phyloP scores from a whole-genome alignment of 225 moss, liverwort and hornwort species.

The Bryum argenteum region DNA sequence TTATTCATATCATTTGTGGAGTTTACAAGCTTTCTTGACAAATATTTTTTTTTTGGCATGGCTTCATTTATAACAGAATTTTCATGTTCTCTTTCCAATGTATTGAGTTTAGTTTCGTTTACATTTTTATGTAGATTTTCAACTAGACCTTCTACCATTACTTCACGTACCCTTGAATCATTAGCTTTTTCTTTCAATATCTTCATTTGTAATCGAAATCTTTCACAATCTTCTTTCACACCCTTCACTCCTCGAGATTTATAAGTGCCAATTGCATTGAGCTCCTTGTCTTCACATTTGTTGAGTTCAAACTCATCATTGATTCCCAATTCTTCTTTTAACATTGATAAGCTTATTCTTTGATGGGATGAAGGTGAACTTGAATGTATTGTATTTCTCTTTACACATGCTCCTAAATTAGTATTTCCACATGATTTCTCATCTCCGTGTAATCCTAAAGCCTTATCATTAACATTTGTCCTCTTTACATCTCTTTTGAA shows the following conservation, averaged over 20 bases:
- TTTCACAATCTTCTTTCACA: conserved; percentile 82
- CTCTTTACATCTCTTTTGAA: neutral
- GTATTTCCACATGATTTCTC: neutral
- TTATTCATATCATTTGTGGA: neutral
- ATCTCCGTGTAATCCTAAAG: neutral
- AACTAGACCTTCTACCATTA: conserved; percentile 47
- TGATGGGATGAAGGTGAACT: neutral
- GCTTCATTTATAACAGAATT: neutral
- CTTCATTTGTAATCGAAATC: conserved; percentile 74
- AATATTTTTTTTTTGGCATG: neutral
- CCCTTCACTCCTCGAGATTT: conserved; percentile 50
- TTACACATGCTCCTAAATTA: neutral
- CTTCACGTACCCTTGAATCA: conserved; percentile 61
- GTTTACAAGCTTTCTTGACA: rapidly evolving
- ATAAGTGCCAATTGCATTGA: conserved; percentile 50
- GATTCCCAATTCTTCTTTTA: neutral
- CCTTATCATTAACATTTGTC: neutral
- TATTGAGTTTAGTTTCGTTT: neutral
- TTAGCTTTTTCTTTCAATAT: conserved; percentile 68
- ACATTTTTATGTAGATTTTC: conserved; percentile 24
- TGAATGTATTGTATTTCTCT: neutral
- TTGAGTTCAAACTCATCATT: conserved; percentile 16
- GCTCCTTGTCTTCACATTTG: conserved; percentile 16
- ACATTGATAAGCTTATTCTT: conserved; percentile 2
- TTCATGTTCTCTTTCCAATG: neutral